A percentile compares a stretch with the other conserved stretches of the same genome.
Conservation (phyloP, 805 yeast genomes). For the Suhomyces prunicola region DNA sequence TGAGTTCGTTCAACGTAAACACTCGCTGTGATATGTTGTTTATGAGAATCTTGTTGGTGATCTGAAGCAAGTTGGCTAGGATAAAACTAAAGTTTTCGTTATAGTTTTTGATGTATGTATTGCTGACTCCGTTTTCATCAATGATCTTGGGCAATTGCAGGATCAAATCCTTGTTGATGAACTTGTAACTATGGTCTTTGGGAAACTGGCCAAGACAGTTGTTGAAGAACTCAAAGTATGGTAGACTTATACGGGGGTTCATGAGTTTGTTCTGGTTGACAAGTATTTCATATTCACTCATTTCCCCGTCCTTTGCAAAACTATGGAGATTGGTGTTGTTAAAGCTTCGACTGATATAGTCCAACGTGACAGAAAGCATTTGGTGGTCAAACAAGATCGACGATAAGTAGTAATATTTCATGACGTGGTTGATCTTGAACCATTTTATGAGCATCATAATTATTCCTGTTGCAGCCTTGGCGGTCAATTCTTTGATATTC, state of each 20-base stretch:
- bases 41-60: slow-evolving; percentile 56
- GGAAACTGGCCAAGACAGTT: slow-evolving; percentile 26
- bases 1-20: slow-evolving; percentile 56
- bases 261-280: slow-evolving; percentile 38
- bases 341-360: slow-evolving; percentile 33
- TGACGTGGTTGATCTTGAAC: slow-evolving; percentile 74
- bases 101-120: slow-evolving; percentile 24
- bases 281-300: slow-evolving; percentile 30
- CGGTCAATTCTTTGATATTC: slow-evolving; percentile 58
- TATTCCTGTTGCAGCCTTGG: slow-evolving; percentile 57
- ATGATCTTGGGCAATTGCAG: slow-evolving; percentile 23
- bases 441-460: slow-evolving; percentile 59
- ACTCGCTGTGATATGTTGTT: slow-evolving; percentile 70
- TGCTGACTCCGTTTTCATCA: slow-evolving; percentile 26
- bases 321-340: slow-evolving; percentile 34
- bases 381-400: slow-evolving; percentile 73
- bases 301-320: slow-evolving; percentile 10
- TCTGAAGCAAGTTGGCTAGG: slow-evolving; percentile 49
- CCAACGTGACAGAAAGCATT: slow-evolving; percentile 37
- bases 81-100: slow-evolving; percentile 47
- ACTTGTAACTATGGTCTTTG: slow-evolving; percentile 11
- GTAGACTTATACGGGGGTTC: slow-evolving; percentile 35
- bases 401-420: slow-evolving; percentile 74
- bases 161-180: slow-evolving; percentile 31
- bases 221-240: slow-evolving; percentile 36